Conservation (phyloP, 805 yeast species). For the Martiniozyma abietophila region DNA sequence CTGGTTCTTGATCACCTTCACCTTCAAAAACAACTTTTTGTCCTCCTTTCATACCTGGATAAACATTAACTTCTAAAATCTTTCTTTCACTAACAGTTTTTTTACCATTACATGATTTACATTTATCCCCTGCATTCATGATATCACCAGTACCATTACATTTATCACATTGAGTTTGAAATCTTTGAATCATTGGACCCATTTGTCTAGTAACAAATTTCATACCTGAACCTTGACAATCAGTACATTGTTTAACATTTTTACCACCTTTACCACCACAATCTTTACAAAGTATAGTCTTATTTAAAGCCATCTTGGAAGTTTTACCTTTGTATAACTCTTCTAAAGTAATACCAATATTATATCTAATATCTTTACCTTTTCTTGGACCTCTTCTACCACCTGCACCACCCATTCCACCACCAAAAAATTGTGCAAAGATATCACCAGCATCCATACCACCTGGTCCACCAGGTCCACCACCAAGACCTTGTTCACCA, state of each 20-base stretch:
- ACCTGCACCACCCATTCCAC: constrained; percentile 42
- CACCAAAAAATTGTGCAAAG: constrained; percentile 52
- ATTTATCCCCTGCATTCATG: constrained; percentile 77
- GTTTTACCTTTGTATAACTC: constrained; percentile 92
- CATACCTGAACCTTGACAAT: constrained; percentile 89
- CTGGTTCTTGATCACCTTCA: constrained; percentile 97
- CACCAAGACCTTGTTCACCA: constrained; percentile 90
- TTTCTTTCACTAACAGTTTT: constrained; percentile 83
- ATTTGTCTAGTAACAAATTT: constrained; percentile 91
- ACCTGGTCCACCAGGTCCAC: constrained; percentile 52
- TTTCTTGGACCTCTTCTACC: constrained; percentile 75
- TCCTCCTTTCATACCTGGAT: constrained; percentile 95
- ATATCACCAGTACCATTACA: constrained; percentile 93
- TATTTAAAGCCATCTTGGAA: constrained; percentile 87
- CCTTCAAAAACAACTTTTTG: constrained; percentile 86
- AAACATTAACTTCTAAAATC: constrained; percentile 87
- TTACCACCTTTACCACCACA: constrained; percentile 98
- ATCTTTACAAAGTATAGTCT: constrained; percentile 75
- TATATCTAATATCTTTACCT: constrained; percentile 88
- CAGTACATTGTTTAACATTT: constrained; percentile 75
- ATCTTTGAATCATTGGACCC: constrained; percentile 99
- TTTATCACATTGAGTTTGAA: constrained; percentile 86
- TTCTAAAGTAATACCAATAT: constrained; percentile 77
- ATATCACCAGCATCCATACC: constrained; percentile 44
- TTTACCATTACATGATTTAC: constrained; percentile 82